Evolutionary conservation across 495 filamentous ascomycete genomes (phyloP), one percentile per base, ranked within the genome.

Genomic region (Aspergillus ostianus): DNA sequence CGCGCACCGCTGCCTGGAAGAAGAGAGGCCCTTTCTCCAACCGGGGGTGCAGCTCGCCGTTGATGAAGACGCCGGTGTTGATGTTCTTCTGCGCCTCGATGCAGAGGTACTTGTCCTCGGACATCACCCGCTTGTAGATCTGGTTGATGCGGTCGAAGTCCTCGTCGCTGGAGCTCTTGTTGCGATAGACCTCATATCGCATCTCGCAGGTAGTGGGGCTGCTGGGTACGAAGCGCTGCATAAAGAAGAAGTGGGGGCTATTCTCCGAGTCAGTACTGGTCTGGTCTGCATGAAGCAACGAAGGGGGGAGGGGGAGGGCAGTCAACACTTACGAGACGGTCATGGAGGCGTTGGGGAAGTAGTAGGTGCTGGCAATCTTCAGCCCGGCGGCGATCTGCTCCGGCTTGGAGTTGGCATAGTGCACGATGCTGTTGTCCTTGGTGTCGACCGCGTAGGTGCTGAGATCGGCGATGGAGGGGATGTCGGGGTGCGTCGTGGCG

Each of bases 181-280:
- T 71, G 23, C 79, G 76, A 65, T 72, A 83, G 18, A 82, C 74
- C 60, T 84, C 76, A 64, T 81, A 81, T 21, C 74, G 59, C 63
- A 81, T 75, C 6, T 58, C 59, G 19, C 67, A 70, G 3, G 55
- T 75, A 32, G 64, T 71, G 4, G 79, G 64, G 5, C 67, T 65
- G 47, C 61, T 70, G 44, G 81, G 79, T 3, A 83, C 65, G 52
- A 80, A 72, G 5, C 78, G 67, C 58, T 80, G 76, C 41, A 80
- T 75, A 62, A 75, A 78, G 68, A 82, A 80, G 61, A 75, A 78
- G 57, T 80, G 66, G 0, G 73, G 70, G 1, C 74, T 79, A 50
- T 36, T 21, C 12, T 1, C 3, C 23, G 23, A 5, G 44, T 55
- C 46, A 47, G 47, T 52, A 26, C 23, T 26, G 23, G 23, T 26